phyloP scores from a whole-genome alignment of 2,329 filamentous ascomycete genomes.

The Stachybotrys chartarum region DNA sequence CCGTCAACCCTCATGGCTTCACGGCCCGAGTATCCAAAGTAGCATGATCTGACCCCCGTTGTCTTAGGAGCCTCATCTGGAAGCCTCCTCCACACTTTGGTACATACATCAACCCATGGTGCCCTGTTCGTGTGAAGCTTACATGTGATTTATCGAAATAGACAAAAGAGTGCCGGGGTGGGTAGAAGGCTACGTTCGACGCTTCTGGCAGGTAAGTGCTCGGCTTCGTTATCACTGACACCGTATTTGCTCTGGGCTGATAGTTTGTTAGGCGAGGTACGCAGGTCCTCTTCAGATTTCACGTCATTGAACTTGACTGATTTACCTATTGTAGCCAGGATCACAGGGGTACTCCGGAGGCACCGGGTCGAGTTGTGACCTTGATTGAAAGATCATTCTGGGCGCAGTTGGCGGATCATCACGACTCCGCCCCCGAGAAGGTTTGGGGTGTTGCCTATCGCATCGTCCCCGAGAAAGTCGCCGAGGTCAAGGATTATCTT shows the following conservation, averaged over 20 bases:
- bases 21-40: too few species aligned
- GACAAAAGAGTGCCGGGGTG: slow-evolving; percentile 82
- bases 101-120: slow-evolving; percentile 31
- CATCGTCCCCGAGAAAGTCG: slow-evolving; percentile 63
- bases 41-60: background rate
- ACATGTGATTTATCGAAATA: slow-evolving; percentile 28
- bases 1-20: background rate
- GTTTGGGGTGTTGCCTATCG: slow-evolving; percentile 95
- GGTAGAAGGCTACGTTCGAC: slow-evolving; percentile 85
- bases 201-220: slow-evolving; percentile 88
- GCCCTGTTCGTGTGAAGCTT: background rate
- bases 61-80: slow-evolving; percentile 78
- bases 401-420: slow-evolving; percentile 65
- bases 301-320: slow-evolving; percentile 1
- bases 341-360: slow-evolving; percentile 83
- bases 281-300: background rate
- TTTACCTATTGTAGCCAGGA: slow-evolving; percentile 59
- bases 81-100: slow-evolving; percentile 95
- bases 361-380: slow-evolving; percentile 87
- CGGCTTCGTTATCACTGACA: slow-evolving; percentile 1
- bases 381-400: slow-evolving; percentile 81
- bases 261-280: slow-evolving; percentile 25
- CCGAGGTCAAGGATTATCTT: slow-evolving; percentile 80
- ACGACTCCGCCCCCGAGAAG: slow-evolving; percentile 51
- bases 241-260: slow-evolving; percentile 2